Conservation (phyloP, 2,329 filamentous ascomycete species). For the Nemania sp. region DNA sequence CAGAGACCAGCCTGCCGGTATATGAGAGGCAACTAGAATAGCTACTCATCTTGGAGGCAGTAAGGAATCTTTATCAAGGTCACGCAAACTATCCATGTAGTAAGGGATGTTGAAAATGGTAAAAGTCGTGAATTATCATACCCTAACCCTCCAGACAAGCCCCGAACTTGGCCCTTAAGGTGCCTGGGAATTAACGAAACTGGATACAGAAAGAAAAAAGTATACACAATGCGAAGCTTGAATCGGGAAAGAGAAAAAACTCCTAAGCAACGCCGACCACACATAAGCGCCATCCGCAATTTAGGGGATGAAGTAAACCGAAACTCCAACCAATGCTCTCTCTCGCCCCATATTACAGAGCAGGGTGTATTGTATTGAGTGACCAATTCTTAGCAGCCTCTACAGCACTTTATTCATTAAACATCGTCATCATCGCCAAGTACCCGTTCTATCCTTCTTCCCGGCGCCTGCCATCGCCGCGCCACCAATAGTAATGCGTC, state of each 20-base stretch:
- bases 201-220: constrained; percentile 30
- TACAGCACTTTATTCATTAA: background rate
- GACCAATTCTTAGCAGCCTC: background rate
- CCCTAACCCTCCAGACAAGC: constrained; percentile 10
- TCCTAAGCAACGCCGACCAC: constrained; percentile 25
- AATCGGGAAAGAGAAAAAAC: constrained; percentile 11
- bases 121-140: constrained; percentile 37
- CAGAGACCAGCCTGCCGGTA: background rate
- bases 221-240: constrained; percentile 11
- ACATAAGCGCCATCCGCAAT: constrained; percentile 10
- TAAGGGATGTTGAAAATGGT: constrained; percentile 8
- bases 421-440: constrained; percentile 13
- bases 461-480: constrained; percentile 46
- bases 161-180: constrained; percentile 14
- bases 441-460: constrained; percentile 39
- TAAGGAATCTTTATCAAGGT: background rate
- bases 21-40: background rate
- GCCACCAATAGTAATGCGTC: constrained; percentile 59
- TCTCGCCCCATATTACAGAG: constrained; percentile 2
- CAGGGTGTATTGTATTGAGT: constrained; percentile 1
- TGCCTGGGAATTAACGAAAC: constrained; percentile 23
- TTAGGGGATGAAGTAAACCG: constrained; percentile 7
- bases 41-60: background rate
- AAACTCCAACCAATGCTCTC: constrained; percentile 36
- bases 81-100: background rate